These are phyloP conservation scores for Diaporthe sp. DNA, from an alignment of 2,329 filamentous ascomycete genomes.

Conservation along the genomic window DNA sequence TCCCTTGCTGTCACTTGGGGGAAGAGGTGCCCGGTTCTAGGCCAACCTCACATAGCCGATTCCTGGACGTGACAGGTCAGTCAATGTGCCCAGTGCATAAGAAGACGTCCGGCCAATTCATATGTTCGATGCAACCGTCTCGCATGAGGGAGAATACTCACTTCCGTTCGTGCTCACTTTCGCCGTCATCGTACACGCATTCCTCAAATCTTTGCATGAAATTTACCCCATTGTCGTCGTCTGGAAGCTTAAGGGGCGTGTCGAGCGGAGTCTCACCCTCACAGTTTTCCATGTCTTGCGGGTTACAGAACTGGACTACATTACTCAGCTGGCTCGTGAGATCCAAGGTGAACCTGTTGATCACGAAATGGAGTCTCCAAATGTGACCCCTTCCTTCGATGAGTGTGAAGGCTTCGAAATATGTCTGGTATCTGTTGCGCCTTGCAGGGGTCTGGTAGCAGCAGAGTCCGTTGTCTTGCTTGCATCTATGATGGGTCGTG, in stretches of 20 bases:
- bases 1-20: neutral
- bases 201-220: neutral
- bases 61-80: neutral
- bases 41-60: no score
- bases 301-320: constrained; percentile 26
- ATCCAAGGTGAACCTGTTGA: neutral
- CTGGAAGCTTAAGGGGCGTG: neutral
- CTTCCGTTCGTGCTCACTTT: neutral
- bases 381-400: constrained; percentile 4
- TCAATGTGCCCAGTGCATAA: neutral
- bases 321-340: neutral
- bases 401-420: constrained; percentile 31
- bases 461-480: constrained; percentile 33
- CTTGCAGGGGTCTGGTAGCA: constrained; percentile 19
- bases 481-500: constrained; percentile 29
- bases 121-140: neutral
- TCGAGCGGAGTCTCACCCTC: constrained; percentile 4
- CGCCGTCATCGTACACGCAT: neutral
- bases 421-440: neutral
- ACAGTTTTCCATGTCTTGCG: neutral
- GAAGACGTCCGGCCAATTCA: neutral
- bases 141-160: neutral
- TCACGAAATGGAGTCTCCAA: constrained; percentile 35
- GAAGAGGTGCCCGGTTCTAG: neutral
- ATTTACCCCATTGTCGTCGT: neutral